Percentiles rank a stretch among this genome's conserved stretches.
Conservation (phyloP, 176 grass and related monocot species). For the Avena sativa region DNA sequence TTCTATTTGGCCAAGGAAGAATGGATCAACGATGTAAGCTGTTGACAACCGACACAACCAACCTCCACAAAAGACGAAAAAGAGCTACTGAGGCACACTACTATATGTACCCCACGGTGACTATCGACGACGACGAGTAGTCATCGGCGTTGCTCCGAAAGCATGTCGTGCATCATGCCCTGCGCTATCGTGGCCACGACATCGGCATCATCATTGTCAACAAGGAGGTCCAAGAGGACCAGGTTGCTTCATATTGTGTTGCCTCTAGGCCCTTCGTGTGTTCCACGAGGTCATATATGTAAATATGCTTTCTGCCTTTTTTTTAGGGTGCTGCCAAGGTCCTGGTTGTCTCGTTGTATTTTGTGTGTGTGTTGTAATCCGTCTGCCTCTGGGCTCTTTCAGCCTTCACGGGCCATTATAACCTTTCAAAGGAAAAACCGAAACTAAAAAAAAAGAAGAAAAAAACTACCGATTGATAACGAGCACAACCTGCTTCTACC, state of each 20-base stretch:
- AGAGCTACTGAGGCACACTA: neutral
- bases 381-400: neutral
- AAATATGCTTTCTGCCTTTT: neutral
- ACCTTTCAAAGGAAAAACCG: neutral
- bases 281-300: neutral
- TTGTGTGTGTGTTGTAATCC: neutral
- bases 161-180: neutral
- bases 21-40: no score
- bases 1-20: no score
- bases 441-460: neutral
- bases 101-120: neutral
- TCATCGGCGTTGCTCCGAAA: neutral
- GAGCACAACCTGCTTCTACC: slow-evolving; percentile 16
- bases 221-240: neutral
- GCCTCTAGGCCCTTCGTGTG: neutral
- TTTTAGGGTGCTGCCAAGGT: neutral
- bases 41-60: no score
- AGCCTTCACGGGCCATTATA: neutral
- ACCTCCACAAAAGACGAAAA: no score
- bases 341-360: neutral
- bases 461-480: slow-evolving; percentile 31
- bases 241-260: neutral
- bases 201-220: neutral
- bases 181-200: no score
- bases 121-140: neutral